phyloP scores from a whole-genome alignment of 1,284 basidiomycete species.

The Schizophyllum commune region DNA sequence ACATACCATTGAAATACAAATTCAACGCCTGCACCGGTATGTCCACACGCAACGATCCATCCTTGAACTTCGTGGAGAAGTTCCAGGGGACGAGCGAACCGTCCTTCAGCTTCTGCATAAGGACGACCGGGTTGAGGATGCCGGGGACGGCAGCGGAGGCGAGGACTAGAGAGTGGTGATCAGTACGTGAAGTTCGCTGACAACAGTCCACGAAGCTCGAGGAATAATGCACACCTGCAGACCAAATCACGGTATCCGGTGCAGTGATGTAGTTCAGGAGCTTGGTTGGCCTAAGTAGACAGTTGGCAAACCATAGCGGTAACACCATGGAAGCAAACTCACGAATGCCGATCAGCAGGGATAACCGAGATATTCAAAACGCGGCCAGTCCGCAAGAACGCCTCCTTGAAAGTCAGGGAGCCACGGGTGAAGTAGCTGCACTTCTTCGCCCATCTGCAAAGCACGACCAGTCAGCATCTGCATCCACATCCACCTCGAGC shows the following conservation, averaged over 20 bases:
- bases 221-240: constrained; percentile 30
- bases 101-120: constrained; percentile 88
- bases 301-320: no score
- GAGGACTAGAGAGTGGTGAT: constrained; percentile 30
- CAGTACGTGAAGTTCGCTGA: background rate
- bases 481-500: constrained; percentile 1
- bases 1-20: constrained; percentile 74
- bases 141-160: constrained; percentile 84
- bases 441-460: constrained; percentile 78
- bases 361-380: constrained; percentile 95
- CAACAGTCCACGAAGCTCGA: no score
- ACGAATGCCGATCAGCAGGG: constrained; percentile 91
- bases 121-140: constrained; percentile 80
- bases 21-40: constrained; percentile 92
- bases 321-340: no score
- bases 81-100: constrained; percentile 89
- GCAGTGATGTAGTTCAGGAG: constrained; percentile 94
- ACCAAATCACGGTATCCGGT: constrained; percentile 82
- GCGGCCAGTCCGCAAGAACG: constrained; percentile 87
- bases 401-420: constrained; percentile 93
- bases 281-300: constrained; percentile 72
- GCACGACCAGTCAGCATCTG: constrained; percentile 3
- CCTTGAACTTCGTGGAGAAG: constrained; percentile 89
- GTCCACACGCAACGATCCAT: constrained; percentile 90
- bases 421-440: constrained; percentile 88